These are phyloP conservation scores for Paracoccidioides lutzii DNA, from an alignment of 2,329 filamentous ascomycete species.

Conservation along the genomic window DNA sequence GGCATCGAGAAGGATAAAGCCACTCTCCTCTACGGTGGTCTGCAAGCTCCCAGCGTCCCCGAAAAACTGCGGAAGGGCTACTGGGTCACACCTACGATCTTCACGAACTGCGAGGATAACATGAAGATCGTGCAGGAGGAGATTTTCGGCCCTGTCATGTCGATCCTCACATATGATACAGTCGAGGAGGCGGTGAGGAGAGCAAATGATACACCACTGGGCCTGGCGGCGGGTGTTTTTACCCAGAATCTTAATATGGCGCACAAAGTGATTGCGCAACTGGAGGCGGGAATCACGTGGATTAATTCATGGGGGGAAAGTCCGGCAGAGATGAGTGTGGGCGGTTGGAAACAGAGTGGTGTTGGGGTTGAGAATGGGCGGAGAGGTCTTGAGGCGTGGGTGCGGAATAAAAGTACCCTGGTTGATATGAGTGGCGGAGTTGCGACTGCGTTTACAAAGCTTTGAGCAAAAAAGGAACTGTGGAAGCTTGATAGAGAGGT, in stretches of 20 bases:
- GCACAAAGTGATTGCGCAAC: conserved; percentile 54
- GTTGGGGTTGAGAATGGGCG: conserved; percentile 77
- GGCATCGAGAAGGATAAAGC: conserved; percentile 63
- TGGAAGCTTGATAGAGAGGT: not conserved
- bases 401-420: conserved; percentile 75
- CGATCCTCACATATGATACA: conserved; percentile 59
- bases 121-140: conserved; percentile 74
- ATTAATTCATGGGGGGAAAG: conserved; percentile 89
- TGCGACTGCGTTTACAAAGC: conserved; percentile 60
- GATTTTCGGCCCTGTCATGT: conserved; percentile 82
- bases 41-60: conserved; percentile 38
- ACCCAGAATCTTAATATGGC: conserved; percentile 61
- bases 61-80: conserved; percentile 49
- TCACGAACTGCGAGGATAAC: conserved; percentile 69
- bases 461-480: conserved; percentile 34
- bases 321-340: conserved; percentile 83
- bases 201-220: conserved; percentile 65
- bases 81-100: conserved; percentile 75
- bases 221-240: conserved; percentile 74
- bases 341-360: conserved; percentile 84
- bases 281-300: conserved; percentile 83
- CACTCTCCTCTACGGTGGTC: conserved; percentile 59
- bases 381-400: conserved; percentile 67
- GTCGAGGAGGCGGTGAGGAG: conserved; percentile 57
- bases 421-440: conserved; percentile 65